A percentile compares a stretch with the other conserved stretches of the same genome.
phyloP scores from a whole-genome alignment of 169 alveolate genomes.

The Pseudocohnilembus persalinus region DNA sequence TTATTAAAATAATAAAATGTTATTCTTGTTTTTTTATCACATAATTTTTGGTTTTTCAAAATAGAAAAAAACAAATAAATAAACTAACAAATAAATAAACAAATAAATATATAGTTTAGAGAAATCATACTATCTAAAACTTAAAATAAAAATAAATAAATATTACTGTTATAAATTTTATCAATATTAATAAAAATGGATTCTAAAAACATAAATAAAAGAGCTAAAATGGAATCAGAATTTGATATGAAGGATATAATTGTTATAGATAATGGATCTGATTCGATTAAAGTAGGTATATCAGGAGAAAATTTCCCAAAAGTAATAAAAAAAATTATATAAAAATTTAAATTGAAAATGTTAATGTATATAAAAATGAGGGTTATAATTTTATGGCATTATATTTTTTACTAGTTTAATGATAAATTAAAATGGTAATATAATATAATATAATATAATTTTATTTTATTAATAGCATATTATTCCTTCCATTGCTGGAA shows the following conservation, averaged over 20 bases:
- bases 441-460: neutral
- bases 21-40: too few relatives aligned
- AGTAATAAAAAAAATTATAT: constrained; percentile 13
- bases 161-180: too few relatives aligned
- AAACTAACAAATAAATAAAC: neutral
- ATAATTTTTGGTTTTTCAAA: too few relatives aligned
- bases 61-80: too few relatives aligned
- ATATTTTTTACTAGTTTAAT: neutral
- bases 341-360: neutral
- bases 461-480: neutral
- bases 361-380: too few relatives aligned
- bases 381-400: too few relatives aligned
- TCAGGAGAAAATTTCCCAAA: constrained; percentile 60
- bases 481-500: constrained; percentile 7
- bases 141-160: too few relatives aligned
- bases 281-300: constrained; percentile 55
- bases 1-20: too few relatives aligned
- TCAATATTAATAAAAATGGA: constrained; percentile 6
- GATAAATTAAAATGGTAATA: neutral
- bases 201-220: constrained; percentile 28
- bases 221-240: constrained; percentile 49
- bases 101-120: too few relatives aligned
- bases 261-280: constrained; percentile 60
- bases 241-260: constrained; percentile 37
- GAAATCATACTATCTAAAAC: too few relatives aligned